Base-by-base conservation (phyloP, 75 land plant genomes). In the Pinus tabuliformis region DNA sequence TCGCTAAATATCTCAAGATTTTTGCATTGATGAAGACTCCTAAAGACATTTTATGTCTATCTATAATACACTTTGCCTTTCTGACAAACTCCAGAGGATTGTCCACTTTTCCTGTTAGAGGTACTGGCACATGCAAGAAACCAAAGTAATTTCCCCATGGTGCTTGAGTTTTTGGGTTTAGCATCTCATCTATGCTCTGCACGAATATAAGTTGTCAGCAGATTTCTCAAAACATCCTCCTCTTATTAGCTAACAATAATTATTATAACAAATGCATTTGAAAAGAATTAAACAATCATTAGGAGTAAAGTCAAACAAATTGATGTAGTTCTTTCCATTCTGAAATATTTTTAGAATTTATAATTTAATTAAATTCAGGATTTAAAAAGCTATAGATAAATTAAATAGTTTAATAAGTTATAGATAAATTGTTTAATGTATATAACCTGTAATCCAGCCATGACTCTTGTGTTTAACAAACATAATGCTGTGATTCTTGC, bases 401-500 rank as follows among this genome's bases (percentile, higher is more conserved):
- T 26, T 26, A 26, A 26, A 26, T 26, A 0, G 26, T 37, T 37
- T 37, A 5, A 37, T 5, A 37, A 37, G 3, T 5, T 37, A 37
- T 37, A 37, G 39, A 5, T 37, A 3, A 37, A 37, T 42, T 42
- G 6, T 42, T 42, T 42, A 42, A 42, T 42, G 6, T 5, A 33
- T 33, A 42, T 42, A 5, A 42, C 45, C 45, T 42, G 45, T 52
- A 83, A 78, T 6, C 74, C 72, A 20, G 56, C 22, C 6, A 78
- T 15, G 6, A 52, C 33, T 63, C 81, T 74, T 2, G 81, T 80
- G 52, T 80, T 80, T 58, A 80, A 72, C 45, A 80, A 74, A 39
- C 74, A 76, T 57, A 80, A 28, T 30, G 81, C 61, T 5, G 81
- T 80, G 2, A 58, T 16, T 16, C 59, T 6, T 33, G 59, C n/a